phyloP scores from a whole-genome alignment of 768 basidiomycete genomes.

The Galerina sulciceps region DNA sequence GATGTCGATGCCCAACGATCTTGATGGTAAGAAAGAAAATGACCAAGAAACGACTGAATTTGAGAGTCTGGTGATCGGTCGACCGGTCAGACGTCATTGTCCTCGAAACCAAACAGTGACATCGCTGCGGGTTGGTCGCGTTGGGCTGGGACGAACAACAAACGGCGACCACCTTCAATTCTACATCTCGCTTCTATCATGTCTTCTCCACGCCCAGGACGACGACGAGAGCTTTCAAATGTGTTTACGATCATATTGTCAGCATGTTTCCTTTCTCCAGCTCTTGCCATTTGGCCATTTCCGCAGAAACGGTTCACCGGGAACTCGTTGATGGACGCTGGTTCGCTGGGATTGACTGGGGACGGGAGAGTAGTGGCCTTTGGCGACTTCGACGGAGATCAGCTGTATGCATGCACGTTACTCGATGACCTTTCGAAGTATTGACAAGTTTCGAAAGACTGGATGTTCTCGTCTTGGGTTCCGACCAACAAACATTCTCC shows the following conservation, averaged over 20 bases:
- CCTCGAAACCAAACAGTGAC: slow-evolving; percentile 18
- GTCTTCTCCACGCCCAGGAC: slow-evolving; percentile 24
- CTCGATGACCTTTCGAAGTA: background rate
- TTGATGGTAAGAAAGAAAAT: too few species aligned
- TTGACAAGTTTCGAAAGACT: slow-evolving; percentile 48
- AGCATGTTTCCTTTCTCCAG: slow-evolving; percentile 18
- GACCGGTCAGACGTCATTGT: slow-evolving; percentile 7
- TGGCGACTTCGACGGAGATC: slow-evolving; percentile 96
- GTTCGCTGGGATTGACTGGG: slow-evolving; percentile 76
- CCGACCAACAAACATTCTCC: slow-evolving; percentile 78
- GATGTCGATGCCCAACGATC: too few species aligned
- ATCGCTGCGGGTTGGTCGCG: background rate
- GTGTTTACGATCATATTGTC: slow-evolving; percentile 6
- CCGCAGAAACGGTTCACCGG: slow-evolving; percentile 82
- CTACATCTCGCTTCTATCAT: slow-evolving; percentile 10
- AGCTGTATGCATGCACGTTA: slow-evolving; percentile 67
- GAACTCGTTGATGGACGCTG: slow-evolving; percentile 81
- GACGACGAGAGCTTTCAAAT: slow-evolving; percentile 23
- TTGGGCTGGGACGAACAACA: background rate
- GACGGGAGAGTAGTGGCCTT: slow-evolving; percentile 82
- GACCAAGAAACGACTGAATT: too few species aligned
- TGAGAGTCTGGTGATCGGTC: too few species aligned
- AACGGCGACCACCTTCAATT: background rate
- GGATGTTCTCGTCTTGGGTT: slow-evolving; percentile 76
- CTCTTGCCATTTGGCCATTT: slow-evolving; percentile 75